These are phyloP conservation scores for Alternaria sp. DNA, from an alignment of 2,329 filamentous ascomycete species.

Conservation along the genomic window DNA sequence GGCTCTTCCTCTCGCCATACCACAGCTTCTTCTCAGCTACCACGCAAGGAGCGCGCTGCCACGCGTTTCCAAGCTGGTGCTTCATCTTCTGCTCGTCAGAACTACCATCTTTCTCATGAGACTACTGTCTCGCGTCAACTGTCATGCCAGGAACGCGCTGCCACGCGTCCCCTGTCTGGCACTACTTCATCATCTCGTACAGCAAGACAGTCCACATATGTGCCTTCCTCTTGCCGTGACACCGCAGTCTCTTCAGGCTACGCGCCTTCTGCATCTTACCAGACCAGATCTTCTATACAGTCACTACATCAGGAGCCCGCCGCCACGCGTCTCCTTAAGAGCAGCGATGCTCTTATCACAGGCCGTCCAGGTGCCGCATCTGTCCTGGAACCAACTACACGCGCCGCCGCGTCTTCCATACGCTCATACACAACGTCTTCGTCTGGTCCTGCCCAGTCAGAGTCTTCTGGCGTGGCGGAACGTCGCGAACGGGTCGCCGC, in stretches of 20 bases:
- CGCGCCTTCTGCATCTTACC: too few species aligned
- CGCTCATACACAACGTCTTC: too few species aligned
- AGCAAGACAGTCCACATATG: too few species aligned
- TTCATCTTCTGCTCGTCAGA: not conserved
- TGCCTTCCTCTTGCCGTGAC: too few species aligned
- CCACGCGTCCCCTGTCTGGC: conserved; percentile 6
- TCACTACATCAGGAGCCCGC: too few species aligned
- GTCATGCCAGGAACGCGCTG: conserved; percentile 3
- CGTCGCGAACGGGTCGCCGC: too few species aligned
- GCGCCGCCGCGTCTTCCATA: too few species aligned
- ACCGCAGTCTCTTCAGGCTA: too few species aligned
- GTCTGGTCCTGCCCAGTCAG: too few species aligned
- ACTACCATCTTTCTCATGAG: not conserved
- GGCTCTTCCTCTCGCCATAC: not conserved
- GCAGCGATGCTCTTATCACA: not conserved
- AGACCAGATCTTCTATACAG: too few species aligned
- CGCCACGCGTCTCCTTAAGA: too few species aligned
- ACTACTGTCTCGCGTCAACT: not conserved
- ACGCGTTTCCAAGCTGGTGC: conserved; percentile 7
- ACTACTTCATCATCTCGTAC: not conserved
- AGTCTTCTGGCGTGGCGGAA: too few species aligned
- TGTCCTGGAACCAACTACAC: not conserved
- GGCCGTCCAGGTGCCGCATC: not conserved
- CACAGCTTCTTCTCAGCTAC: not conserved
- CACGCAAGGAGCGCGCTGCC: conserved; percentile 8